Base-by-base conservation (phyloP, 129 eudicot species). In the Apium graveolens region DNA sequence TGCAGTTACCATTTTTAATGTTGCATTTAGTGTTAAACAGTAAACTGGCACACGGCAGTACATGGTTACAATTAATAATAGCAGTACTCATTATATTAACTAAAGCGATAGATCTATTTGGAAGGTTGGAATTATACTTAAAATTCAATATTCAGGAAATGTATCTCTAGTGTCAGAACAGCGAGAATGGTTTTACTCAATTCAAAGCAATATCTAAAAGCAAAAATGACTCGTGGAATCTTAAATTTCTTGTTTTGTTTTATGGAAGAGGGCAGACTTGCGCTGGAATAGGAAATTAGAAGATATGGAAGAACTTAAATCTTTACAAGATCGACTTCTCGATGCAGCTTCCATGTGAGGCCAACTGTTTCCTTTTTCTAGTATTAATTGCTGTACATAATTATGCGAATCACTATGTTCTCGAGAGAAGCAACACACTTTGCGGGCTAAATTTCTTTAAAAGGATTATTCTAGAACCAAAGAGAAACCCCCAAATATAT, bases 231-330 rank as follows among this genome's bases (percentile, higher is more conserved):
- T 66, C 20, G 45, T 32, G 37, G 21, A 73, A 81, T 42, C 46
- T 34, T 75, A 26, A 39, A 21, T 38, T 24, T 71, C 49, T 39
- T 69, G 21, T 20, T 18, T 34, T 38, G 24, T 24, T 39, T 70
- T 53, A 38, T 72, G 78, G 69, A 74, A 93, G 98, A 91, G 98
- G 77, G 93, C 98, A 66, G 98, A 93, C 77, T 83, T 93, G 80
- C 93, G 98, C 26, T 93, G 98, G 98, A 93, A 93, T 86, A 88
- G 91, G 85, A 88, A 83, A 83, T 76, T 85, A n/a, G 98, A 93
- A 84, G 98, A 93, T 85, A 89, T 93, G 97, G 96, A 89, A 80
- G 77, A 93, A 88, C 96, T 93, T 53, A 91, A 85, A 82, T 55
- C 65, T 71, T 81, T 93, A 86, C 98, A 93, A 84, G 97, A 91